Conservation (phyloP, 345 rosid species). For the Syzygium oleosum region DNA sequence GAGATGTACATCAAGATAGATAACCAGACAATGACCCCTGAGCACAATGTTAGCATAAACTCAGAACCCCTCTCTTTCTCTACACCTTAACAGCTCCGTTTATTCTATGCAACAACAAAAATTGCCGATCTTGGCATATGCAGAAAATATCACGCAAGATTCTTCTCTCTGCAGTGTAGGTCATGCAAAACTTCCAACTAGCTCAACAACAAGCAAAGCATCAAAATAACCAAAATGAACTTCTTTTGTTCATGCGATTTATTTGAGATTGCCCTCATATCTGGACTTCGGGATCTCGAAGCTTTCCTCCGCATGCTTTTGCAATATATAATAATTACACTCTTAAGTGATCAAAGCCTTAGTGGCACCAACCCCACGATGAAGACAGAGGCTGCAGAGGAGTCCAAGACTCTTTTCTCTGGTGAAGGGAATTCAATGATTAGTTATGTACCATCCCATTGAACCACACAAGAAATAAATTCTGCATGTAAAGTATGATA, state of each 20-base stretch:
- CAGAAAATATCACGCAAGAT: slow-evolving; percentile 9
- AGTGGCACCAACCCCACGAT: not conserved
- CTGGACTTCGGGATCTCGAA: not conserved
- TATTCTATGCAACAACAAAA: slow-evolving; percentile 14
- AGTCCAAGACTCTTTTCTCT: not conserved
- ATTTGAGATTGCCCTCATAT: not conserved
- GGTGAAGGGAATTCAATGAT: not conserved
- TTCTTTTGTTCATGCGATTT: not conserved
- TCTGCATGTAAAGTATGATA: not conserved
- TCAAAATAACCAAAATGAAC: not conserved
- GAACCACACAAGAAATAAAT: not conserved
- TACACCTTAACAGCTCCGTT: slow-evolving; percentile 12
- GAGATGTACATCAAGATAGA: not conserved
- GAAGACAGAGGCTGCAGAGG: not conserved
- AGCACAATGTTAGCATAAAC: not conserved
- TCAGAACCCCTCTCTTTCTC: not conserved
- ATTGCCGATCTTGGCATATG: slow-evolving; percentile 4
- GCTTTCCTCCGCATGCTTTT: not conserved
- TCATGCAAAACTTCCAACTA: not conserved
- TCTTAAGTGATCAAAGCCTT: not conserved
- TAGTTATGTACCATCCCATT: not conserved
- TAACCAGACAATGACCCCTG: not conserved
- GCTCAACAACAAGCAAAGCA: not conserved
- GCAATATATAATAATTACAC: not conserved
- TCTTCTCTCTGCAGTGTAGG: not conserved